A percentile compares a stretch with the other conserved stretches of the same genome.
Evolutionary conservation across 257 asterid species (phyloP).

Genomic region (Coffea eugenioides): DNA sequence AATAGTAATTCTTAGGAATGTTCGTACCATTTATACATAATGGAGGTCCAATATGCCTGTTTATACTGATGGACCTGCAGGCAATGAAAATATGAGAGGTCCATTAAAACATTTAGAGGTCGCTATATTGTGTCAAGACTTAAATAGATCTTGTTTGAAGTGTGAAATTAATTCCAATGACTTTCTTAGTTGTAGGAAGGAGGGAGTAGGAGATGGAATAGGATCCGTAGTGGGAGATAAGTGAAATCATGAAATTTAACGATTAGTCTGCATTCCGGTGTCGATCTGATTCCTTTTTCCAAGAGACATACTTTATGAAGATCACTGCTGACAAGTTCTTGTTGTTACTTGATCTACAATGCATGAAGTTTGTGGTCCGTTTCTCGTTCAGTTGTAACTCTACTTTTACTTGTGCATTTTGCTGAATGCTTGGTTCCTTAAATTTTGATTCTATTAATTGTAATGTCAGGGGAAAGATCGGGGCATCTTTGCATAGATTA

Average conservation of each 20-base stretch:
- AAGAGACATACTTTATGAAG: background rate
- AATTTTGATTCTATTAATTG: slow-evolving; percentile 1
- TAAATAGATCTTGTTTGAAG: background rate
- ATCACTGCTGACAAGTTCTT: background rate
- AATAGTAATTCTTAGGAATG: background rate
- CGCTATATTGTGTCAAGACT: background rate
- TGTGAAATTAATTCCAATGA: background rate
- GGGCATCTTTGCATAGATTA: slow-evolving; percentile 62
- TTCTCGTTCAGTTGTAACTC: background rate
- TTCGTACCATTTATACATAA: no score
- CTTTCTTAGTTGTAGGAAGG: background rate
- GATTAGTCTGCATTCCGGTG: background rate
- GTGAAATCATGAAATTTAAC: background rate
- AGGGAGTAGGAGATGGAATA: background rate
- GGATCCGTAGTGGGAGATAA: background rate
- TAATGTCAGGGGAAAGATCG: slow-evolving; percentile 69
- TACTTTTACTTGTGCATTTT: background rate
- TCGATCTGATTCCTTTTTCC: background rate
- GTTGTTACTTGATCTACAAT: background rate
- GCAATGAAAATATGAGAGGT: no score
- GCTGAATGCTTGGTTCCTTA: background rate
- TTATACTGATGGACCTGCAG: background rate
- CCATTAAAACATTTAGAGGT: background rate
- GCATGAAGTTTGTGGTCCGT: background rate
- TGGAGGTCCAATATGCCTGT: background rate